Evolutionary conservation across 495 filamentous ascomycete genomes (phyloP).

Genomic region (Astrothelium macrocarpum): DNA sequence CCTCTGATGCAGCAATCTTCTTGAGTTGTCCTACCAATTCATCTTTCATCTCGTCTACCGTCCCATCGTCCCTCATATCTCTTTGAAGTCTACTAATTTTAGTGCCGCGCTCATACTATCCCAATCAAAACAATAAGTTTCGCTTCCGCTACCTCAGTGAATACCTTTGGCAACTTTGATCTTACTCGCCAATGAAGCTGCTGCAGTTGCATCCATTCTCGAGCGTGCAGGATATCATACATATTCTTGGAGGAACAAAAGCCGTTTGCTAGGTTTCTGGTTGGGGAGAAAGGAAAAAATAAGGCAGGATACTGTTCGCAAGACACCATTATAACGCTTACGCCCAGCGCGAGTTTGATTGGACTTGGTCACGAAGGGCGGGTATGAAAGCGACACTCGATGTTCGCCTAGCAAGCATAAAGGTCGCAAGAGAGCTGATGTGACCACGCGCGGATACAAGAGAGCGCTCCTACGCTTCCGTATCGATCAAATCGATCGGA

Average conservation of each 20-base stretch:
- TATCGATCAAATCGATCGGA: constrained; percentile 38
- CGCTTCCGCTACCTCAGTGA: neutral
- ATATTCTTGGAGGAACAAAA: neutral
- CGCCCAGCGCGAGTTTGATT: neutral
- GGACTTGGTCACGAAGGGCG: neutral
- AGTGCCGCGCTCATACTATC: neutral
- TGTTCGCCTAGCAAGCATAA: neutral
- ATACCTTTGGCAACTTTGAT: neutral
- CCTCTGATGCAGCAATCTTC: too few species aligned
- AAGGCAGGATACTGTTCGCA: neutral
- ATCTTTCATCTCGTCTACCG: neutral
- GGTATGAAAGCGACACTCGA: neutral
- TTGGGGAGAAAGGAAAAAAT: neutral
- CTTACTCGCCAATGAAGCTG: too few species aligned
- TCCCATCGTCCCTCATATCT: neutral
- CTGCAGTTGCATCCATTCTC: too few species aligned
- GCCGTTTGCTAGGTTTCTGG: neutral
- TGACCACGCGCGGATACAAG: neutral
- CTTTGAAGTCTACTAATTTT: neutral
- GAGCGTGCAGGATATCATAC: neutral
- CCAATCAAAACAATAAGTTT: neutral
- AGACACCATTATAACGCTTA: neutral
- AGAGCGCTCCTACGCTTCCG: constrained; percentile 22
- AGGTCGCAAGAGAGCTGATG: neutral
- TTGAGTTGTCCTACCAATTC: neutral